These are phyloP conservation scores for Spathaspora gorwiae DNA, from an alignment of 805 yeast species.

Conservation along the genomic window DNA sequence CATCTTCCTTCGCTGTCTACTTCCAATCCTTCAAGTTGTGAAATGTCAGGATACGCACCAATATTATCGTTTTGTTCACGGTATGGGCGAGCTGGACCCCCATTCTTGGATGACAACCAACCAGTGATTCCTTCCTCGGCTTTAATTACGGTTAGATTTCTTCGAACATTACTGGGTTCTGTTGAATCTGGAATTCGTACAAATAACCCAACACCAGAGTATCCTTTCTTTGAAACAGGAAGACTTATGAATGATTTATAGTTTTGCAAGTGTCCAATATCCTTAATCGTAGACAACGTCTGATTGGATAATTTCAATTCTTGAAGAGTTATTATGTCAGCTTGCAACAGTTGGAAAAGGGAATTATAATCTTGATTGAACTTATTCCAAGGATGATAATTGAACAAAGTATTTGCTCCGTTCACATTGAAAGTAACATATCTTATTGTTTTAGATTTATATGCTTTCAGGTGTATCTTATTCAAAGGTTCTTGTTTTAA, in stretches of 20 bases:
- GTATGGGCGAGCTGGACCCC: slow-evolving; percentile 4
- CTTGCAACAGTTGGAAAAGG: slow-evolving; percentile 52
- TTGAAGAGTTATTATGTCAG: slow-evolving; percentile 81
- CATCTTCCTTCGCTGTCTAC: slow-evolving; percentile 86
- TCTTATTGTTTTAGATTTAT: slow-evolving; percentile 27
- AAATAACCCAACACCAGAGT: slow-evolving; percentile 88
- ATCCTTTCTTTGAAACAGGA: slow-evolving; percentile 70
- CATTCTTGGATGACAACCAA: slow-evolving; percentile 22
- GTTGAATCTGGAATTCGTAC: slow-evolving; percentile 46
- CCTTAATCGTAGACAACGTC: slow-evolving; percentile 21
- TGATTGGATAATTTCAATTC: slow-evolving; percentile 61
- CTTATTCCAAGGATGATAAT: slow-evolving; percentile 78
- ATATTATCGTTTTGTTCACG: slow-evolving; percentile 36
- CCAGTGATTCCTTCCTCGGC: slow-evolving; percentile 96
- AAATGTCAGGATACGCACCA: slow-evolving; percentile 65
- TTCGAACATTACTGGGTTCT: slow-evolving; percentile 34
- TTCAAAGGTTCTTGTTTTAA: slow-evolving; percentile 9
- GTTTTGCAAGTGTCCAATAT: slow-evolving; percentile 51
- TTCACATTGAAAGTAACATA: slow-evolving; percentile 77
- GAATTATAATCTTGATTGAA: slow-evolving; percentile 33
- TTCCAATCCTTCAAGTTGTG: slow-evolving; percentile 32
- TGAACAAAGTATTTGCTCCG: slow-evolving; percentile 74
- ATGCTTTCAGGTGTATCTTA: slow-evolving; percentile 5
- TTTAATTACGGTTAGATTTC: slow-evolving; percentile 49
- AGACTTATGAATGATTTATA: slow-evolving; percentile 65